phyloP scores from a whole-genome alignment of 2,329 filamentous ascomycete species.

The Pseudocercospora eumusae region DNA sequence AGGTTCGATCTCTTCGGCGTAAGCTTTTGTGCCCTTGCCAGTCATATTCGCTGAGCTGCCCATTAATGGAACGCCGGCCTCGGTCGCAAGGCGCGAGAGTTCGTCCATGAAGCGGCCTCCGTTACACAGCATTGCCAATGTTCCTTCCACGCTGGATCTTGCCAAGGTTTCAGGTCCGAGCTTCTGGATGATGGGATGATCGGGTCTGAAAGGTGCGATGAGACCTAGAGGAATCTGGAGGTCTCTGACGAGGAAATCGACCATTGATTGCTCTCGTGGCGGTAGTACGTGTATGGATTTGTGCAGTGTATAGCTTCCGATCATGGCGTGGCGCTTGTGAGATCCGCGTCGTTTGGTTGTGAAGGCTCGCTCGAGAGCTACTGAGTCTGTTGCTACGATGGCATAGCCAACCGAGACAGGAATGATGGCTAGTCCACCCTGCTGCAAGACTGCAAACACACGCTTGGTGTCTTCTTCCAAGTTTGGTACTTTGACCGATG shows the following conservation, averaged over 20 bases:
- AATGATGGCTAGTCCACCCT: slow-evolving; percentile 11
- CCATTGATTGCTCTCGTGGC: slow-evolving; percentile 10
- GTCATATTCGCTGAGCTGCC: slow-evolving; percentile 15
- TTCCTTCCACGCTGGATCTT: slow-evolving; percentile 7
- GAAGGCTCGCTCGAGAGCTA: slow-evolving; percentile 13
- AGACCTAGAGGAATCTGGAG: slow-evolving; percentile 12
- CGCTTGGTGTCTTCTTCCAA: slow-evolving; percentile 7
- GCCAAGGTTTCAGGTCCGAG: slow-evolving; percentile 4
- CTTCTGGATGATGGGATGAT: slow-evolving; percentile 13
- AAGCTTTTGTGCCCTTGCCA: slow-evolving; percentile 15
- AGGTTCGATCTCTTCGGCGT: slow-evolving; percentile 13
- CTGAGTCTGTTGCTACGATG: slow-evolving; percentile 10
- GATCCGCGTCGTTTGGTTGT: slow-evolving; percentile 11
- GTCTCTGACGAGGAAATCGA: slow-evolving; percentile 3
- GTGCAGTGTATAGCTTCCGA: slow-evolving; percentile 12
- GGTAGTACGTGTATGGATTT: slow-evolving; percentile 13
- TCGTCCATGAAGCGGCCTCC: slow-evolving; percentile 12
- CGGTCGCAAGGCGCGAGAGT: slow-evolving; percentile 10
- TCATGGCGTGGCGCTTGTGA: slow-evolving; percentile 17
- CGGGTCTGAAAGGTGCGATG: slow-evolving; percentile 8
- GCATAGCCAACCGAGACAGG: slow-evolving; percentile 10
- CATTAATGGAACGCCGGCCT: slow-evolving; percentile 10
- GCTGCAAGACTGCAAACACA: slow-evolving; percentile 4
- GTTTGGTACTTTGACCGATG: not conserved
- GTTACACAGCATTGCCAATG: slow-evolving; percentile 12